A percentile compares a stretch with the other conserved stretches of the same genome.
phyloP scores from a whole-genome alignment of 345 rosid species.

The Schrenkiella parvula region DNA sequence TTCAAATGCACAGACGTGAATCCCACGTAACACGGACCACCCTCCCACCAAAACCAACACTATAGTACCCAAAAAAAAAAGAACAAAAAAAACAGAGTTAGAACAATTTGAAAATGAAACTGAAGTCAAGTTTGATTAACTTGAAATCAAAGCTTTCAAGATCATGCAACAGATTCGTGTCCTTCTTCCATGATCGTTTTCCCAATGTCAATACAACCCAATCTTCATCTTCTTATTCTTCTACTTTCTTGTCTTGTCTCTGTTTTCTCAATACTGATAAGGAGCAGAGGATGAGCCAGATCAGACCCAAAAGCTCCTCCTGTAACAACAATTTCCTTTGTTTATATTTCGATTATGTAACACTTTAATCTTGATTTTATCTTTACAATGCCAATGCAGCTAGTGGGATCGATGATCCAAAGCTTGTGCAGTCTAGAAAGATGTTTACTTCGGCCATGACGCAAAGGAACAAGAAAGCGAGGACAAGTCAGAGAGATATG shows the following conservation, averaged over 20 bases:
- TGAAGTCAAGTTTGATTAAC: constrained; percentile 43
- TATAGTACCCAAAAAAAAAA: neutral
- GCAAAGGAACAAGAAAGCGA: constrained; percentile 28
- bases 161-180: constrained; percentile 39
- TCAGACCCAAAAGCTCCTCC: constrained; percentile 34
- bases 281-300: constrained; percentile 33
- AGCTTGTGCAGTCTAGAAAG: constrained; percentile 29
- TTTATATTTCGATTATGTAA: neutral
- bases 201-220: constrained; percentile 16
- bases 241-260: constrained; percentile 22
- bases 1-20: constrained; percentile 28
- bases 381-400: constrained; percentile 9
- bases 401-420: constrained; percentile 9
- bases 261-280: constrained; percentile 18
- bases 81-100: neutral
- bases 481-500: neutral
- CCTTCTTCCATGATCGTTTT: constrained; percentile 30
- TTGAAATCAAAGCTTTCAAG: constrained; percentile 51
- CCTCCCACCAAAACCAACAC: neutral
- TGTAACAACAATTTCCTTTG: neutral
- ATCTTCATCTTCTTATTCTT: constrained; percentile 15
- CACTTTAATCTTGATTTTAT: neutral
- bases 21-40: constrained; percentile 4
- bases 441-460: constrained; percentile 40
- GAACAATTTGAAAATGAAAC: constrained; percentile 25